Percentiles rank a stretch among this genome's conserved stretches.
Conservation (phyloP, 345 rosid species). For the Triadica sebifera region DNA sequence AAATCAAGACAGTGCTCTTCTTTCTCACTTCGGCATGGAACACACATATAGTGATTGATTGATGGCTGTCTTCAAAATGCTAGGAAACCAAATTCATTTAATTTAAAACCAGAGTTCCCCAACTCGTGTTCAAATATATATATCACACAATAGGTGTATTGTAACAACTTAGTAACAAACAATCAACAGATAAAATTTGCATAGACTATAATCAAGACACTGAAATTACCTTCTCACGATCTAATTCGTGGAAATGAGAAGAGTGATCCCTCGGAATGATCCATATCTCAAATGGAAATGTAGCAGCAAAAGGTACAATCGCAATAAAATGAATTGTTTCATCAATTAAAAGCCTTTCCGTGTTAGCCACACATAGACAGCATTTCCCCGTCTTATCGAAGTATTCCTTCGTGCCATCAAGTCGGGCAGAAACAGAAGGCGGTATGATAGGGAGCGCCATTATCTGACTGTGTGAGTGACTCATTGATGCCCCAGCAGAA, state of each 20-base stretch:
- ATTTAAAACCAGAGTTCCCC: background rate
- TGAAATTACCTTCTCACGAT: constrained; percentile 46
- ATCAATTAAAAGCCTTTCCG: constrained; percentile 51
- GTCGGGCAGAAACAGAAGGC: constrained; percentile 50
- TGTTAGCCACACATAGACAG: constrained; percentile 57
- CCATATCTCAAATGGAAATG: constrained; percentile 85
- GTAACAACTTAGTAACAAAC: background rate
- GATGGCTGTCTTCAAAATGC: background rate
- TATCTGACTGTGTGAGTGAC: constrained; percentile 89
- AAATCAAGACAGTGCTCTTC: background rate
- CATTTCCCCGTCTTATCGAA: constrained; percentile 62
- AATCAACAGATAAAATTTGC: background rate
- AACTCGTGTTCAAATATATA: background rate
- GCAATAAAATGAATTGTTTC: constrained; percentile 62
- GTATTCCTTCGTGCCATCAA: constrained; percentile 58
- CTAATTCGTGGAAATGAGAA: constrained; percentile 68
- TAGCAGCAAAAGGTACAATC: constrained; percentile 60
- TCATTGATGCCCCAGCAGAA: constrained; percentile 93
- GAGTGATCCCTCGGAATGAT: constrained; percentile 64
- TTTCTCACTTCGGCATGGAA: background rate
- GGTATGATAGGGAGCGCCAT: constrained; percentile 80
- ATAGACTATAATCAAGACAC: background rate
- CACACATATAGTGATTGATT: background rate
- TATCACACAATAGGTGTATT: too few relatives aligned
- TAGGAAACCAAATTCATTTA: background rate